Base-by-base conservation (phyloP, 345 rosid genomes). In the Boechera divaricarpa region DNA sequence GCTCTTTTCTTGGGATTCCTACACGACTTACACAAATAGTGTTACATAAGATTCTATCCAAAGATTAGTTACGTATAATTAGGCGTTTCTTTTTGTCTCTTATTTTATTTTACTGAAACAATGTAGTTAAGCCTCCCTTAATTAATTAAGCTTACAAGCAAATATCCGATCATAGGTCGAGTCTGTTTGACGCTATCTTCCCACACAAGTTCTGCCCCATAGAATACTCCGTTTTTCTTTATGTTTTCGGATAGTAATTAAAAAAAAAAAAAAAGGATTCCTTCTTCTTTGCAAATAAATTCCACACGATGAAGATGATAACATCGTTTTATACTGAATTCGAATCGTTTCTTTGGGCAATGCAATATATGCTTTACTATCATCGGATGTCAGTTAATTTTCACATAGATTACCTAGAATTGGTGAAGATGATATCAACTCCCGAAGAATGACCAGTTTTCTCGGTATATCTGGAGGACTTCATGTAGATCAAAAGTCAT, bases 101-200 rank as follows among this genome's bases (percentile, higher is more conserved):
- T 18, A 31, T 10, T 21, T 39, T 21, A 1, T 21, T 52, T 45
- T 7, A 44, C 29, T 36, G 55, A 78, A 59, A 65, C 69, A 49
- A 49, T 29, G 48, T 59, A 78, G 57, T 56, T 44, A 73, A 60
- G 45, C 21, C 54, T 45, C 54, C 24, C 10, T 62, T 49, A 41
- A 61, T 51, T 52, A 66, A 57, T 21, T 24, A 57, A 55, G 51
- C 65, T 69, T 53, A 63, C 35, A 60, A 70, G 53, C 45, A 77
- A 77, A 70, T 67, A 77, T 77, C 77, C 55, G 69, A 78, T 78
- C 77, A 67, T 59, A 51, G 73, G 81, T 73, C 64, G 53, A 67
- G 63, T 39, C 77, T 32, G 39, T 78, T 66, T 66, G 68, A 78
- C 52, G 47, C 56, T 73, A 66, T 73, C 77, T 77, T 71, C 60